These are phyloP conservation scores for Astrothelium subdiscretum DNA, from an alignment of 495 filamentous ascomycete species.

Conservation along the genomic window DNA sequence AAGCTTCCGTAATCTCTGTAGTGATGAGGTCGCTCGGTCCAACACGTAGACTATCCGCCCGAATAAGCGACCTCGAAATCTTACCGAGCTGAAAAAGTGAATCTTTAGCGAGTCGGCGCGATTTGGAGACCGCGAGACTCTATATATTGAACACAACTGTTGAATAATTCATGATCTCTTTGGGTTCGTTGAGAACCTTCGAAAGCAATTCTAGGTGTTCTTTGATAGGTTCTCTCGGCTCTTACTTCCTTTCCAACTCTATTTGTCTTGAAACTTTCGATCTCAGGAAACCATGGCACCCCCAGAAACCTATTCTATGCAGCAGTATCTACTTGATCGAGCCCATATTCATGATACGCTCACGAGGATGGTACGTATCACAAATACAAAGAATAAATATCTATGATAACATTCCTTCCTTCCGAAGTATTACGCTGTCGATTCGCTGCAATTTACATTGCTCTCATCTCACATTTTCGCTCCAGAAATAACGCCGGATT, in stretches of 20 bases:
- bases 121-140: neutral
- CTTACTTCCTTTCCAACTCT: too few relatives aligned
- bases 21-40: too few relatives aligned
- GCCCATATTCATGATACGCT: neutral
- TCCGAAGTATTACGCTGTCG: neutral
- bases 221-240: too few relatives aligned
- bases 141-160: neutral
- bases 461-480: neutral
- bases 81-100: neutral
- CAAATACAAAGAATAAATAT: neutral
- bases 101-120: neutral
- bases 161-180: too few relatives aligned
- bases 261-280: too few relatives aligned
- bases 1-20: too few relatives aligned
- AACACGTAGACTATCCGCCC: too few relatives aligned
- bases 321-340: neutral
- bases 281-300: neutral
- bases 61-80: too few relatives aligned
- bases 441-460: neutral
- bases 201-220: too few relatives aligned
- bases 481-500: neutral
- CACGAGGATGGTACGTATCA: neutral
- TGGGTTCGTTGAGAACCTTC: too few relatives aligned
- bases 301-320: neutral
- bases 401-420: neutral